Evolutionary conservation across 495 filamentous ascomycete genomes (phyloP), one percentile per base, ranked within the genome.

Genomic region (Aspergillus cristatus): DNA sequence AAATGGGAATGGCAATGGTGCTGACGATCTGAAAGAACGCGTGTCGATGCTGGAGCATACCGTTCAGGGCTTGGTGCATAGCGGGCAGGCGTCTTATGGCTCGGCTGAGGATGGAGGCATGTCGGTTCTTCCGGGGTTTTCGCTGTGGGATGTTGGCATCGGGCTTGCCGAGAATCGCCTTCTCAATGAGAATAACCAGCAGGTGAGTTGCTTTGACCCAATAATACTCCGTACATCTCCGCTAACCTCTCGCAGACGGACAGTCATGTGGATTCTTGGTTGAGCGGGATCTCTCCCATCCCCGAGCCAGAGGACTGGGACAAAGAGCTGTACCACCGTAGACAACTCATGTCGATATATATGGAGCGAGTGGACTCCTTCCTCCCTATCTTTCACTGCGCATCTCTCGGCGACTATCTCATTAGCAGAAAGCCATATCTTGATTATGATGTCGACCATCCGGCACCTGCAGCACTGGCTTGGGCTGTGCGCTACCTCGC

Each of bases 401-500:
- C 65, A 6, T 58, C 62, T 3, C 34, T 69, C 13, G 37, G 50
- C n/a, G 53, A 36, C 2, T 62, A 49, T 28, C 28, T 69, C 7
- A 37, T 41, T 0, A 55, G 60, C 13, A 48, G 47, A 2, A 42
- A 50, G 13, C 51, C 48, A 0, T 65, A 64, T 38, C 53, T 62
- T 7, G 46, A 56, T 14, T 62, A 60, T 40, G 48, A 53, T 13
- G 44, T 34, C 1, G 60, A 48, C 14, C 55, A 57, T 17, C 34
- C 50, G 42, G 53, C 66, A 41, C 56, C 65, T 35, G 57, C 56
- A 18, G 64, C 64, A 0, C 47, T 80, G 1, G 50, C 68, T 3
- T 72, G 58, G 13, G 62, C 74, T 7, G 55, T 80, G 8, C 74
- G 70, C 49, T 76, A 71, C 45, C 63, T 61, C 8, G 71, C 70